Evolutionary conservation across 768 basidiomycete species (phyloP), one percentile per base, ranked within the genome.

Genomic region (Suillus subalutaceus): DNA sequence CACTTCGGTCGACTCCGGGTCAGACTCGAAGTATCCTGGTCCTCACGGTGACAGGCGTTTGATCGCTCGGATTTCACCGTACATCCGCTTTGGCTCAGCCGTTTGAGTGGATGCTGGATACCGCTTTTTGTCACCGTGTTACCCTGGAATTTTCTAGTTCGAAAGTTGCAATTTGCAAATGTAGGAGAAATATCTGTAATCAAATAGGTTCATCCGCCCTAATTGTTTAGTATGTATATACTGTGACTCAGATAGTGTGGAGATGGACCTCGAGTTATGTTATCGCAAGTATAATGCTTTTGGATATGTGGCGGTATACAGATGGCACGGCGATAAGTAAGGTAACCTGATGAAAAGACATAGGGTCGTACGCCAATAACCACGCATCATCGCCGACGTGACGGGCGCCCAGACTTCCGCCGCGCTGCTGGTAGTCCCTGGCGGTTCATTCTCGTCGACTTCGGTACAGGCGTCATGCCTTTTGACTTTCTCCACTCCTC

Each of bases 401-500:
- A 84, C 32, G 91, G 85, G 43, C 89, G 84, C 41, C 92, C 92
- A 48, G 91, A 82, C 77, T 88, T 91, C 69, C 89, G 82, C 63
- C 84, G 81, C 41, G 84, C 89, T 48, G 85, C 86, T 18, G 86
- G 64, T 15, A 79, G 79, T 40, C 90, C 91, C 73, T 92, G 90
- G 44, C 88, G 83, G 72, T 91, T 92, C 83, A 89, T 84, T 41
- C 84, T 86, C 48, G 75, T 80, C 10, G 82, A 74, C 67, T 81
- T 81, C 9, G 85, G 81, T 69, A 85, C 75, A 32, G 87, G 78
- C 9, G 80, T 72, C 76, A 92, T 72, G 38, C 94, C 94, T 74
- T 94, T 96, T 30, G 93, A 90, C 64, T 79, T 79, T 74, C 93
- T 81, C 94, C 94, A 96, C 69, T 88, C 83, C 74, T 94, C 94